Percentiles rank a stretch among this genome's conserved stretches.
phyloP scores from a whole-genome alignment of 2,329 filamentous ascomycete genomes.

The Parafenestella ontariensis region DNA sequence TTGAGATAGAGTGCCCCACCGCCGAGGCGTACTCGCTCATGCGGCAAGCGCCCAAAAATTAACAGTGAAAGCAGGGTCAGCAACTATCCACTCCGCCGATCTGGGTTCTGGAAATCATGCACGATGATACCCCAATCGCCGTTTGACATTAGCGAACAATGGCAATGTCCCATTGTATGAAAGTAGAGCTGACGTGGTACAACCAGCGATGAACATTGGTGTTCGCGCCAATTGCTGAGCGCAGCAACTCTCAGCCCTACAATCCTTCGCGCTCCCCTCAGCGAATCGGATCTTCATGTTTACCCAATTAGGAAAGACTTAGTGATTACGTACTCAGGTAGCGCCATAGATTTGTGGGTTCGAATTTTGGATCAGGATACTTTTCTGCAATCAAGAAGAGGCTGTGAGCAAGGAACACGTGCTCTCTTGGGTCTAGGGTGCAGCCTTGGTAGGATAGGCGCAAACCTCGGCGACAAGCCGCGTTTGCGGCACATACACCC shows the following conservation, averaged over 20 bases:
- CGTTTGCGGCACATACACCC: no score
- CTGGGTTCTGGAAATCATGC: background rate
- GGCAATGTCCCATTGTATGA: background rate
- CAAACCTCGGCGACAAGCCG: no score
- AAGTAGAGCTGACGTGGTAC: slow-evolving; percentile 1
- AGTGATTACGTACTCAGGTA: background rate
- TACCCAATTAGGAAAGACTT: background rate
- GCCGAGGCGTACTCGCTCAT: background rate
- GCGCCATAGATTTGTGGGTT: background rate
- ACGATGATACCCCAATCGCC: background rate
- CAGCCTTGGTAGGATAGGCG: no score
- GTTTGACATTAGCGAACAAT: background rate
- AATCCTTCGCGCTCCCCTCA: background rate
- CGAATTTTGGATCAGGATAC: background rate
- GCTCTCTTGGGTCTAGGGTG: no score
- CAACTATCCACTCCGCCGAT: background rate
- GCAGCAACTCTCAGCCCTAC: background rate
- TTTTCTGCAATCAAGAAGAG: no score
- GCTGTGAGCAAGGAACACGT: no score
- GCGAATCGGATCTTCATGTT: background rate
- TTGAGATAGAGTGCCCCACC: background rate
- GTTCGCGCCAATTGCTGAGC: background rate
- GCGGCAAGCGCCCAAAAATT: background rate
- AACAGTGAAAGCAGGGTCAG: background rate
- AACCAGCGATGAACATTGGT: background rate